Base-by-base conservation (phyloP, 768 basidiomycete genomes). In the Boletales sp. region DNA sequence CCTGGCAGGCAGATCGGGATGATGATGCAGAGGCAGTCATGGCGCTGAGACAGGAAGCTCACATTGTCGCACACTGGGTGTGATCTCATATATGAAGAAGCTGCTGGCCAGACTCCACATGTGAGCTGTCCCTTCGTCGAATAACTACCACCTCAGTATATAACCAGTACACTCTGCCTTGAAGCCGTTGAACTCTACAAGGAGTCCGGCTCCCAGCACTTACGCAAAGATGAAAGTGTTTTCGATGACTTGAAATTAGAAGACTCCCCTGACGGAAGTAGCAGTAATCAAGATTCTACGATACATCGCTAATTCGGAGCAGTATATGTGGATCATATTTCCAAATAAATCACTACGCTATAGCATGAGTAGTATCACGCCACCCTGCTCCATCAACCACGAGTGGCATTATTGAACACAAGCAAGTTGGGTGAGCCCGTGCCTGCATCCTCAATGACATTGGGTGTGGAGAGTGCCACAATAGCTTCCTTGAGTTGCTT, bases 321-420 rank as follows among this genome's bases (percentile, higher is more conserved):
- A 27, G 24, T 27, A 27, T 24, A 24, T 7, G 24, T 5, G 24
- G 24, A 27, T 5, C 24, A 27, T 7, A 50, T 18, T 38, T 24
- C 27, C 32, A 49, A 8, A 30, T 29, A 53, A 40, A 43, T 35
- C n/a, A 13, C 46, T 52, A 40, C 11, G 10, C 18, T 34, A 54
- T 40, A 41, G 45, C 39, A 52, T 41, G 43, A n/a, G 21, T 34
- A 48, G 32, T 18, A 40, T 36, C 40, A 52, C 41, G 37, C 9
- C 13, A 45, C 30, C 45, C 41, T 5, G 21, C 18, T 31, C 21
- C 24, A 21, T 63, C 45, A 61, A 3, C 39, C 45, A 7, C 24
- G 2, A 8, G 87, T 88, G 7, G 79, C 84, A 56, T 92, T 92
- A 75, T 92, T 92, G 74, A 80, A 93, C 56, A 89, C 78, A 62